Conservation (phyloP, 2,329 filamentous ascomycete genomes). For the Cryphonectria radicalis region DNA sequence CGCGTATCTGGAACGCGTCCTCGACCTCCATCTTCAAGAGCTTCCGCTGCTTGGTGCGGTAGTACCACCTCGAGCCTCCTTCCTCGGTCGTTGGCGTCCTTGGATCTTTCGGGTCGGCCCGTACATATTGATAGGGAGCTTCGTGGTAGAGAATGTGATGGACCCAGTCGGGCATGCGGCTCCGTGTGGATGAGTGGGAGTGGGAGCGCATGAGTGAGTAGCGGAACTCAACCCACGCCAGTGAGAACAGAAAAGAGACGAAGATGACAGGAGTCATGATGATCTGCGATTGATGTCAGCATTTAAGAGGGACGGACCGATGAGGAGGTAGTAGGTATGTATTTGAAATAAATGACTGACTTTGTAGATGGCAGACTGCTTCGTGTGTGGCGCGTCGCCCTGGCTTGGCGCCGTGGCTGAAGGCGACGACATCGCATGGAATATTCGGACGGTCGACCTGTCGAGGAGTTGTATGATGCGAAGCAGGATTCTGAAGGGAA, state of each 20-base stretch:
- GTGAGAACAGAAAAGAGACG: constrained; percentile 67
- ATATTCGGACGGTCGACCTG: neutral
- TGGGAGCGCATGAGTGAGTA: constrained; percentile 56
- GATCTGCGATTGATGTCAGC: constrained; percentile 37
- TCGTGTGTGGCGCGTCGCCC: constrained; percentile 16
- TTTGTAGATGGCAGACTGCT: constrained; percentile 34
- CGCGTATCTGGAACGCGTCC: constrained; percentile 66
- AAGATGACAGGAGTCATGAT: constrained; percentile 68
- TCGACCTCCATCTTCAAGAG: constrained; percentile 64
- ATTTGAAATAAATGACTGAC: constrained; percentile 20
- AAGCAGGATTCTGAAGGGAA: neutral
- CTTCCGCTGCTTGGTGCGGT: constrained; percentile 62
- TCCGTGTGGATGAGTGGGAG: constrained; percentile 39
- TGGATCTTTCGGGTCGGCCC: constrained; percentile 30
- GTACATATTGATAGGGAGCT: constrained; percentile 44
- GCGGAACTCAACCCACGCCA: constrained; percentile 64
- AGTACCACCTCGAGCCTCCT: constrained; percentile 46
- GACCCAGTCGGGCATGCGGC: constrained; percentile 46
- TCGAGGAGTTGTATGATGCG: neutral
- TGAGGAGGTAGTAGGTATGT: neutral
- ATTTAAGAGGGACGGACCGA: neutral
- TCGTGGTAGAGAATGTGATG: constrained; percentile 46
- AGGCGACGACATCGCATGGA: constrained; percentile 21
- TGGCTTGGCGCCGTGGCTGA: constrained; percentile 12
- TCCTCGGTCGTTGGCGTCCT: constrained; percentile 21